phyloP scores from a whole-genome alignment of 176 grass and related monocot genomes.

The Triticum dicoccoides region DNA sequence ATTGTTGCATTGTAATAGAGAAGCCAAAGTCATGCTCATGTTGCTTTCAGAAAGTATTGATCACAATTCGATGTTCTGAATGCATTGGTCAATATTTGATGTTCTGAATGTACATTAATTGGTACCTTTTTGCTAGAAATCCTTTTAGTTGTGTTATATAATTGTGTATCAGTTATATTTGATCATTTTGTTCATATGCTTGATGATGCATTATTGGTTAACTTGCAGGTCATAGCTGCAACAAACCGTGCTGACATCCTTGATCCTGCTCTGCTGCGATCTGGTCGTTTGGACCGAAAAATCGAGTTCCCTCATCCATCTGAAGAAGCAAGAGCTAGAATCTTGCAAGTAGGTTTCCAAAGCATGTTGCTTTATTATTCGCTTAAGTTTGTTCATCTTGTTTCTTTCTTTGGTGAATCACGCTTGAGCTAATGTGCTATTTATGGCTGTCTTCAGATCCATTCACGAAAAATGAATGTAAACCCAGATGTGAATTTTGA shows the following conservation, averaged over 20 bases:
- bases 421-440: slow-evolving; percentile 11
- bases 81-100: not conserved
- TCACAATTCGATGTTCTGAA: not conserved
- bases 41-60: not conserved
- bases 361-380: not conserved
- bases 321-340: slow-evolving; percentile 87
- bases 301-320: slow-evolving; percentile 91
- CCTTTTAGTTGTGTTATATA: not conserved
- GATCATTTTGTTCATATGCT: not conserved
- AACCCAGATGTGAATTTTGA: slow-evolving; percentile 96
- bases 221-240: slow-evolving; percentile 79
- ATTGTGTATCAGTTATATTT: not conserved
- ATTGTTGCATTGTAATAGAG: not conserved
- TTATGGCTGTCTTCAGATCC: slow-evolving; percentile 54
- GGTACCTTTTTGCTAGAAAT: not conserved
- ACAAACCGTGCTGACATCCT: slow-evolving; percentile 92
- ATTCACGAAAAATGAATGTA: slow-evolving; percentile 95
- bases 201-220: slow-evolving; percentile 13
- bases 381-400: not conserved
- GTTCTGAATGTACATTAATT: not conserved
- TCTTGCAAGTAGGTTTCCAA: slow-evolving; percentile 70
- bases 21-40: not conserved
- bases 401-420: not conserved
- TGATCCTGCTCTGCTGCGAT: slow-evolving; percentile 89
- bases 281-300: slow-evolving; percentile 90